Evolutionary conservation across 306 rosid species (phyloP), one percentile per base, ranked within the genome.

Genomic region (Biancaea sappan): DNA sequence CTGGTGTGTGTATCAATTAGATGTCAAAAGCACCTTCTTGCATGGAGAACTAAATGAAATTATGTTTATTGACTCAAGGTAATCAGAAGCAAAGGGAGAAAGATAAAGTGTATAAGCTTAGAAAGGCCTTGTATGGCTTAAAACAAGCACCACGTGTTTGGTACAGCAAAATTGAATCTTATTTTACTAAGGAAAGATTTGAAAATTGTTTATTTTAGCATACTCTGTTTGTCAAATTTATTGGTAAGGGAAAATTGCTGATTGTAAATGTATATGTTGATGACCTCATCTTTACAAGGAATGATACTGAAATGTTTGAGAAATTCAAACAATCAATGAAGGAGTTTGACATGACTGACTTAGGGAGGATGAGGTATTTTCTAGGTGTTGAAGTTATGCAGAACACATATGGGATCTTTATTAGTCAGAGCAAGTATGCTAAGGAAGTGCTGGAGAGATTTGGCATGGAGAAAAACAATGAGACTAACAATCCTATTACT

Each of bases 391-490:
- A n/a, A n/a, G n/a, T n/a, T n/a, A n/a, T n/a, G n/a, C n/a, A n/a
- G 38, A 35, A 35, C 6, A 9, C 38, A n/a, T 2, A 11, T 24
- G 34, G 64, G 3, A 57, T 22, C 26, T 13, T 57, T 24, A 57
- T 57, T 57, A 57, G 24, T n/a, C n/a, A n/a, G n/a, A n/a, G n/a
- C 29, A 57, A 57, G 35, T 57, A 57, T 57, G 37, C 15, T 47
- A n/a, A 12, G 19, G 53, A 47, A 47, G 19, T 47, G 15, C 53
- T 47, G n/a, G n/a, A n/a, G n/a, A n/a, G n/a, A n/a, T n/a, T n/a
- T n/a, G n/a, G n/a, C n/a, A n/a, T n/a, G n/a, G 53, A 64, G 54
- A 58, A 16, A 44, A 22, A 56, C 6, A 72, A 72, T 38, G n/a
- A 37, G 32, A 5, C 37, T 8, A 38, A 47, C 37, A 72, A 48